Evolutionary conservation across 129 eudicot genomes (phyloP).

Genomic region (Kitagawia praeruptora): DNA sequence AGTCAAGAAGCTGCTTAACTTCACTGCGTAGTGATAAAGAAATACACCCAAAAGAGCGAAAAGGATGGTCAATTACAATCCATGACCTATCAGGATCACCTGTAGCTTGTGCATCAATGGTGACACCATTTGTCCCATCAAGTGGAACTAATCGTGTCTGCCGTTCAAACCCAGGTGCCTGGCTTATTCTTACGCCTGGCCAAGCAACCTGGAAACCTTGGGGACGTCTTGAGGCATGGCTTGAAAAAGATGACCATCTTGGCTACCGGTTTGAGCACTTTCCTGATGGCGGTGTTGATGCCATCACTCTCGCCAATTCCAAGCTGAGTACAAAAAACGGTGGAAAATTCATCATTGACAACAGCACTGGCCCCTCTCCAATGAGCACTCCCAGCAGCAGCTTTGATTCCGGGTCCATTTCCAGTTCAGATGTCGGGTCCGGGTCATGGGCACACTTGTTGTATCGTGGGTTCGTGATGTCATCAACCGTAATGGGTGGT

Average conservation of each 20-base stretch:
- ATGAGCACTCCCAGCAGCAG: conserved; percentile 65
- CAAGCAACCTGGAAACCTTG: conserved; percentile 90
- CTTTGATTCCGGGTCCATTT: conserved; percentile 49
- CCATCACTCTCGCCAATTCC: conserved; percentile 47
- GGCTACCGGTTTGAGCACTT: conserved; percentile 69
- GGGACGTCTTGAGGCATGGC: conserved; percentile 96
- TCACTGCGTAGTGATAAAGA: conserved; percentile 31
- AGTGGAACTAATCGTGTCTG: conserved; percentile 58
- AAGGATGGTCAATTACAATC: conserved; percentile 92
- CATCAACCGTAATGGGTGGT: conserved; percentile 65
- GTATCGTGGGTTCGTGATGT: conserved; percentile 89
- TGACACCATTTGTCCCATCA: conserved; percentile 90
- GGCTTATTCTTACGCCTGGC: conserved; percentile 88
- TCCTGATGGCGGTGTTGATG: conserved; percentile 57
- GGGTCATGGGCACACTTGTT: conserved; percentile 67
- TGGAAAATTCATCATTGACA: conserved; percentile 63
- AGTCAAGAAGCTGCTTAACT: conserved; percentile 47
- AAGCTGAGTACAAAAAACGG: conserved; percentile 42
- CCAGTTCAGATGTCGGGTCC: conserved; percentile 55
- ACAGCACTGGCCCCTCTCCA: conserved; percentile 45
- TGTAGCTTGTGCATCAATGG: conserved; percentile 91
- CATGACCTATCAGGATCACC: conserved; percentile 97
- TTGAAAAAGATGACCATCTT: conserved; percentile 41
- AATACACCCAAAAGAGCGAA: conserved; percentile 51
- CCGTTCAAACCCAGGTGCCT: conserved; percentile 80